Percentiles rank a stretch among this genome's conserved stretches.
Evolutionary conservation across 129 eudicot species (phyloP).

Genomic region (Flaveria brownii): DNA sequence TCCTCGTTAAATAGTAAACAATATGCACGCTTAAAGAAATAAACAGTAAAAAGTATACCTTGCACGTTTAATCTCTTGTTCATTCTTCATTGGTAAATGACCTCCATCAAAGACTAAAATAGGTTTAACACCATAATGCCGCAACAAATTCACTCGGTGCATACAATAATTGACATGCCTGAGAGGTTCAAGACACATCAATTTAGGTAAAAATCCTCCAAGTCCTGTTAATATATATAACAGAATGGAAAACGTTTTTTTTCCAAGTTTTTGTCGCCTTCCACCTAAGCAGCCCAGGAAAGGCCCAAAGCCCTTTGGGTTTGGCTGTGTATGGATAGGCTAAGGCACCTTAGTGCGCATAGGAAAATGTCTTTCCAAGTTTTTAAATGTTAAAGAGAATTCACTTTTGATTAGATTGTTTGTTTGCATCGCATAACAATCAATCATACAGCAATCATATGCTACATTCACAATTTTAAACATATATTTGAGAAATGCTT

Average conservation of each 20-base stretch:
- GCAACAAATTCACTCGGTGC: constrained; percentile 94
- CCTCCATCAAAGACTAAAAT: constrained; percentile 95
- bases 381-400: not conserved
- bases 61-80: constrained; percentile 91
- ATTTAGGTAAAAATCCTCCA: not conserved
- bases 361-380: not conserved
- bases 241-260: not conserved
- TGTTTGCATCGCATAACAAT: not conserved
- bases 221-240: not conserved
- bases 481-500: not conserved
- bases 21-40: not conserved
- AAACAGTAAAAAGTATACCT: constrained; percentile 43
- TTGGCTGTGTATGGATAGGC: no score
- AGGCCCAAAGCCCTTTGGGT: no score
- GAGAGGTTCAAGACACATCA: not conserved
- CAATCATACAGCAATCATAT: not conserved
- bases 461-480: constrained; percentile 1
- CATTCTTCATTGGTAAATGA: constrained; percentile 86
- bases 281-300: no score
- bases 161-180: constrained; percentile 96
- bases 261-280: no score
- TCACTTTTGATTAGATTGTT: not conserved
- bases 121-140: constrained; percentile 87
- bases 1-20: not conserved
- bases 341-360: no score